Evolutionary conservation across 257 asterid species (phyloP).

Genomic region (Solanum pennellii): DNA sequence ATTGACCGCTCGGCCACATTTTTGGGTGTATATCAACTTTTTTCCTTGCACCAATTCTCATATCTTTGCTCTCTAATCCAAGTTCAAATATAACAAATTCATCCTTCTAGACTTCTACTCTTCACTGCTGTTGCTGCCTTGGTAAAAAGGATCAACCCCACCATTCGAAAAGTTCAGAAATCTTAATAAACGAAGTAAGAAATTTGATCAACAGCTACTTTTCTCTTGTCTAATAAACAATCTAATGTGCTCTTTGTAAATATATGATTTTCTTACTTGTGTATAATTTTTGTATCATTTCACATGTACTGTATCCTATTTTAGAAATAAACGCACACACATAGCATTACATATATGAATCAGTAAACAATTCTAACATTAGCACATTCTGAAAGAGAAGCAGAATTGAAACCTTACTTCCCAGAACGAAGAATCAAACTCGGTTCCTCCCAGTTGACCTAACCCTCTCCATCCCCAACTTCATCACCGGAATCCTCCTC

Average conservation of each 20-base stretch:
- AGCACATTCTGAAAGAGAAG: not conserved
- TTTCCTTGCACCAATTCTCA: too few relatives aligned
- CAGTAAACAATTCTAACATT: not conserved
- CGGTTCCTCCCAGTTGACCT: constrained; percentile 4
- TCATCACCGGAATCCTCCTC: constrained; percentile 22
- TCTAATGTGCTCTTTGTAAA: not conserved
- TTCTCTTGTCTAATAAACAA: not conserved
- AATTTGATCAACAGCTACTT: not conserved
- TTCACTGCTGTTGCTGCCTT: too few relatives aligned
- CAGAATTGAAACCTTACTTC: constrained; percentile 30
- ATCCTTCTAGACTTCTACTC: too few relatives aligned
- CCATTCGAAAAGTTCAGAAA: too few relatives aligned
- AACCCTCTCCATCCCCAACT: constrained; percentile 29
- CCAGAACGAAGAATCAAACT: constrained; percentile 55
- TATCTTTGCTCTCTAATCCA: too few relatives aligned
- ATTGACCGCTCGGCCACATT: too few relatives aligned
- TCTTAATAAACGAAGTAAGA: too few relatives aligned
- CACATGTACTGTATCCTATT: too few relatives aligned
- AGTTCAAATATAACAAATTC: too few relatives aligned
- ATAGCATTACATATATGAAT: not conserved
- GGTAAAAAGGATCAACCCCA: too few relatives aligned
- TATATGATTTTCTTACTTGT: not conserved
- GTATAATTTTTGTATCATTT: not conserved
- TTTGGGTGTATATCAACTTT: too few relatives aligned
- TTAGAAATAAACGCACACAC: too few relatives aligned